phyloP scores from a whole-genome alignment of 768 basidiomycete genomes.

The Inosperma sp. region DNA sequence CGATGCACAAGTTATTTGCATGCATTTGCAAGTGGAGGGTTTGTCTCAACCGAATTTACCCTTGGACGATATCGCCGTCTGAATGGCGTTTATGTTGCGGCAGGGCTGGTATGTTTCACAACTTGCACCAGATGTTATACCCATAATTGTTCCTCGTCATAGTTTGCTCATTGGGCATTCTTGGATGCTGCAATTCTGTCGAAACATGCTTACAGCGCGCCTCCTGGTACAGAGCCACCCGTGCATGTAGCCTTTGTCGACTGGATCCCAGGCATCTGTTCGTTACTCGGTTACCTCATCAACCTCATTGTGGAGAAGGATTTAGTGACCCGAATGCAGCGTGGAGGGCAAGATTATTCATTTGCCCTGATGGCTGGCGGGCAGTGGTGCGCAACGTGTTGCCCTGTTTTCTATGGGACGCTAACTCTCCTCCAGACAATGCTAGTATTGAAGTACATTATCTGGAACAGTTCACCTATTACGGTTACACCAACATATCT shows the following conservation, averaged over 20 bases:
- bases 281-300: slow-evolving; percentile 86
- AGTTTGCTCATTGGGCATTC: slow-evolving; percentile 97
- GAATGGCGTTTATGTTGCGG: slow-evolving; percentile 86
- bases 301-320: slow-evolving; percentile 73
- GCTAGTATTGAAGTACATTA: slow-evolving; percentile 90
- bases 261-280: slow-evolving; percentile 96
- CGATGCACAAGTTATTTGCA: too few relatives aligned
- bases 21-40: too few relatives aligned
- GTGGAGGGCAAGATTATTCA: slow-evolving; percentile 83
- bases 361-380: slow-evolving; percentile 98
- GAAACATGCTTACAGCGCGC: slow-evolving; percentile 73
- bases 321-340: slow-evolving; percentile 82
- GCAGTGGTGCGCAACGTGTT: slow-evolving; percentile 63
- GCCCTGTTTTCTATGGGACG: neutral
- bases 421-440: slow-evolving; percentile 55
- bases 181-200: slow-evolving; percentile 90
- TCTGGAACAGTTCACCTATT: slow-evolving; percentile 75
- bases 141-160: slow-evolving; percentile 9
- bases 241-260: slow-evolving; percentile 88
- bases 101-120: slow-evolving; percentile 69
- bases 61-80: slow-evolving; percentile 76
- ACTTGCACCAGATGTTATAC: neutral
- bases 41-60: slow-evolving; percentile 68
- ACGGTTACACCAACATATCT: slow-evolving; percentile 90
- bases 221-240: slow-evolving; percentile 51